Evolutionary conservation across 2,329 filamentous ascomycete genomes (phyloP).

Genomic region (Fusarium mangiferae): DNA sequence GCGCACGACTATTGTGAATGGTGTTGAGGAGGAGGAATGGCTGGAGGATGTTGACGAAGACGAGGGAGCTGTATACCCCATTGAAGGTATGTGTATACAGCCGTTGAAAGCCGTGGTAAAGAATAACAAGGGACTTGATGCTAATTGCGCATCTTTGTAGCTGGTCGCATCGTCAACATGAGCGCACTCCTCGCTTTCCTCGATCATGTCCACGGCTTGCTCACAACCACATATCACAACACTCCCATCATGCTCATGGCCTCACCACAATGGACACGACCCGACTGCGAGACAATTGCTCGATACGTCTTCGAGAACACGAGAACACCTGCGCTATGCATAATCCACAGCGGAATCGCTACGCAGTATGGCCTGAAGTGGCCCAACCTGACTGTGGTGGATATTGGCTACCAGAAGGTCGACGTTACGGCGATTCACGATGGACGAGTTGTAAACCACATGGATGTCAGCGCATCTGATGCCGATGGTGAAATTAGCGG

Average conservation of each 20-base stretch:
- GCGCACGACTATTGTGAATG: slow-evolving; percentile 64
- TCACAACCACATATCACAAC: slow-evolving; percentile 94
- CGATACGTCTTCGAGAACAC: slow-evolving; percentile 98
- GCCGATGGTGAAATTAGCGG: slow-evolving; percentile 70
- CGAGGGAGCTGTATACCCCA: slow-evolving; percentile 90
- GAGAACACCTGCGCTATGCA: slow-evolving; percentile 88
- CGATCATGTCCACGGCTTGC: slow-evolving; percentile 87
- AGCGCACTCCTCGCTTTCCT: slow-evolving; percentile 92
- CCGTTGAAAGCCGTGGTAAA: background rate
- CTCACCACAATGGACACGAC: slow-evolving; percentile 89
- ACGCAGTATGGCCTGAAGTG: slow-evolving; percentile 84
- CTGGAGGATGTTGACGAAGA: slow-evolving; percentile 90
- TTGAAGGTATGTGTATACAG: slow-evolving; percentile 66
- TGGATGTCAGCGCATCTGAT: slow-evolving; percentile 68
- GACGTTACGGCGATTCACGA: slow-evolving; percentile 93
- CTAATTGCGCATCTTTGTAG: slow-evolving; percentile 51
- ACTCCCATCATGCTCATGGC: slow-evolving; percentile 92
- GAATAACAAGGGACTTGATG: background rate
- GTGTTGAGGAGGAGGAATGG: slow-evolving; percentile 71
- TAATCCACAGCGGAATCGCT: slow-evolving; percentile 89
- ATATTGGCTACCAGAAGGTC: slow-evolving; percentile 91
- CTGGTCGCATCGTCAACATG: slow-evolving; percentile 90
- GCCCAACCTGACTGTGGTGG: slow-evolving; percentile 84
- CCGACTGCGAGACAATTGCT: slow-evolving; percentile 86
- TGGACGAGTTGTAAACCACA: slow-evolving; percentile 76